Base-by-base conservation (phyloP, 2,329 filamentous ascomycete species). In the Pyricularia pennisetigena region DNA sequence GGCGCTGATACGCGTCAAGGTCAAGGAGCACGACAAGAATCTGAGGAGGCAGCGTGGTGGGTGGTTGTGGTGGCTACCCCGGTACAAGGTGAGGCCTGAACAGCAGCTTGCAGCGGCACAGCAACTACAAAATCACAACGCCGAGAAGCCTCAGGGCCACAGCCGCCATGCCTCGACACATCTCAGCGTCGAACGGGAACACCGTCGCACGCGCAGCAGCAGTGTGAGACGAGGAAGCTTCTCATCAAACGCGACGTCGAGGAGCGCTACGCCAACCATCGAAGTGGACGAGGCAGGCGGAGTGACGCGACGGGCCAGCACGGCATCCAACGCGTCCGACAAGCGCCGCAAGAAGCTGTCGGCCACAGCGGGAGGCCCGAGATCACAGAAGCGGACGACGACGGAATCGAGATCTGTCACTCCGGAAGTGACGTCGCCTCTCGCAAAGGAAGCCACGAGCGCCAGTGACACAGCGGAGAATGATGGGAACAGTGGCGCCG, bases 11-110 rank as follows among this genome's bases (percentile, higher is more conserved):
- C 85, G 92, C 61, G 75, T 84, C 62, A 91, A 91, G 75, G 81
- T 97, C 66, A 86, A 88, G 70, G 85, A 88, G 72, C 85, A 86
- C 35, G 89, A 94, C 73, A 83, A 85, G 23, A 87, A 90, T 70
- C 79, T 92, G 57, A 88, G 90, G 14, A 88, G 86, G 74, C 82
- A 88, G 73, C 83, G 89, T 70, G 88, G 90, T 67, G 86, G 90
- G 26, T 91, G 89, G 88, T 81, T 96, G 49, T 96, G 93, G 93
- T 96, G 94, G 90, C 86, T 92, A 1, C 91, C 92, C 0, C 92
- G 90, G 84, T 80, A 79, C 72, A 73, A 78, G n/a, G 64, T 54
- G 4, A 70, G 71, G 68, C 70, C 71, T 68, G 68, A 54, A 23
- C 49, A 57, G 30, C 49, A 32, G 54, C 49, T 71, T 30, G 64